Evolutionary conservation across 208 protist genomes (phyloP).

Genomic region (Leishmania turanica): DNA sequence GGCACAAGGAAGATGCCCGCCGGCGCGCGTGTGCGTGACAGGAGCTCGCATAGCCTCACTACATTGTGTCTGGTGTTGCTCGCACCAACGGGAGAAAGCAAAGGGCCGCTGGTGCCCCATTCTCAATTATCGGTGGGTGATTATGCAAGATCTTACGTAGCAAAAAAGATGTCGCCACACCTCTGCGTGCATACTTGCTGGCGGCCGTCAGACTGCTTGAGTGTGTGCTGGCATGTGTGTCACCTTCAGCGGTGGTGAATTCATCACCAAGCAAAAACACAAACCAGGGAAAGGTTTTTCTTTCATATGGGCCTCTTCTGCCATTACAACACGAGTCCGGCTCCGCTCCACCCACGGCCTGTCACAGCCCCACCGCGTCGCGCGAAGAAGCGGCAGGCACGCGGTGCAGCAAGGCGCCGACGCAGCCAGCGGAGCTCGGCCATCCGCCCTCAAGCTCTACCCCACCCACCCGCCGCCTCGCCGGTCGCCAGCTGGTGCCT

Average conservation of each 20-base stretch:
- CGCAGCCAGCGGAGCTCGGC: neutral
- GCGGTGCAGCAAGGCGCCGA: neutral
- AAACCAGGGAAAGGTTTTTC: neutral
- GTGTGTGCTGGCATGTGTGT: neutral
- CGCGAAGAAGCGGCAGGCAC: neutral
- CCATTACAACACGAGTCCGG: neutral
- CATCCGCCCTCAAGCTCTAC: neutral
- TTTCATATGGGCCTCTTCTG: neutral
- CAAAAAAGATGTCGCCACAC: neutral
- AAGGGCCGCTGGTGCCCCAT: neutral
- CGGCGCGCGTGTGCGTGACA: neutral
- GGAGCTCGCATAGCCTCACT: neutral
- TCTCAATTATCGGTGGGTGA: neutral
- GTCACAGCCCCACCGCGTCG: neutral
- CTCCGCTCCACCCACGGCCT: neutral
- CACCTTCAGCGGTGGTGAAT: neutral
- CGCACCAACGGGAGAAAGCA: neutral
- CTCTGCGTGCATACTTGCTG: neutral
- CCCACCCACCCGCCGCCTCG: neutral
- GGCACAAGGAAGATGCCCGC: neutral
- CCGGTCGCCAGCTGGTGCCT: neutral
- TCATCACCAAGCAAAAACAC: neutral
- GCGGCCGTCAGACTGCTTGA: neutral
- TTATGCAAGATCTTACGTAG: neutral
- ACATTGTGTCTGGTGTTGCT: neutral